Base-by-base conservation (phyloP, 2,329 filamentous ascomycete genomes). In the Dissoconium aciculare region DNA sequence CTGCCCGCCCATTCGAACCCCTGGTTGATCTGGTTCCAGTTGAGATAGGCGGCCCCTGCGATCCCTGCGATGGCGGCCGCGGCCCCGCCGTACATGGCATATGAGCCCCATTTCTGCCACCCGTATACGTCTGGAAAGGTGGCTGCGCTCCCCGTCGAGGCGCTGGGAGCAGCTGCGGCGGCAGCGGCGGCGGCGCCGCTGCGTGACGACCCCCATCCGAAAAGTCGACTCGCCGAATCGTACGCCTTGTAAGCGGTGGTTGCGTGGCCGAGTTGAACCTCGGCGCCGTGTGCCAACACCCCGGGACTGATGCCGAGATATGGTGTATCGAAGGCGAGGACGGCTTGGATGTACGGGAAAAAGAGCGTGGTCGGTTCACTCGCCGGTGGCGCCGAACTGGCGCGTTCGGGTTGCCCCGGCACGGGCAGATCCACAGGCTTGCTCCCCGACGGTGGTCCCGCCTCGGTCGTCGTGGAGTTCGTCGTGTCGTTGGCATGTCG, bases 341-440 rank as follows among this genome's bases (percentile, higher is more conserved):
- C 71, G 42, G 80, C 87, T 56, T 87, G 79, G 41, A 95, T 74
- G 54, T 84, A 87, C 2, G 87, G 87, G 53, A 95, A 95, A 78
- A 94, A 87, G 52, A 92, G 35, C n/a, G 17, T 33, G 2, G 34
- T 31, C 2, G 30, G 17, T 9, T 37, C 35, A 9, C 11, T 15
- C 10, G 38, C 33, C 5, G 46, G 38, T 8, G 42, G 34, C 11
- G 47, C 34, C 16, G 45, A 39, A 4, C 38, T 27, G 8, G 38
- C 6, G 11, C 36, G 19, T 17, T 36, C 34, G 11, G 27, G 30
- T 27, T 31, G 33, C 17, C 16, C 24, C 11, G 31, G 32, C 19
- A 19, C 17, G 14, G 26, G 27, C 17, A 25, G 34, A 11, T 34
- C 35, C 11, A 26, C 27, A 10, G 36, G 26, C n/a, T 23, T n/a